Percentiles rank a stretch among this genome's conserved stretches.
Evolutionary conservation across 192 early-diverging fungal genomes (phyloP).

Genomic region (Backusella tuberculispora): DNA sequence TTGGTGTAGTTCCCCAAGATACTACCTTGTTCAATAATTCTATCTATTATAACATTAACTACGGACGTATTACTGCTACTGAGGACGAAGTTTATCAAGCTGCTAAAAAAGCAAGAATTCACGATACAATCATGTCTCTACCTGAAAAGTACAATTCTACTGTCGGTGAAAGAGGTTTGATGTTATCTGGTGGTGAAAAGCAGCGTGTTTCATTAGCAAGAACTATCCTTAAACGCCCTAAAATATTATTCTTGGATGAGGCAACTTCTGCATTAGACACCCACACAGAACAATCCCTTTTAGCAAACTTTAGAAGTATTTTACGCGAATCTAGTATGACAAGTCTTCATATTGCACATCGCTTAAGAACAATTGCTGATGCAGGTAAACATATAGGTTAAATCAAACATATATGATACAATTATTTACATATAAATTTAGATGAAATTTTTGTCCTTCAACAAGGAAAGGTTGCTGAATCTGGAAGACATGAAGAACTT

Average conservation of each 20-base stretch:
- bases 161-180: constrained; percentile 74
- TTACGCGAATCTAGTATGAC: constrained; percentile 75
- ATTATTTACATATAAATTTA: constrained; percentile 20
- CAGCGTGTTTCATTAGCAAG: constrained; percentile 83
- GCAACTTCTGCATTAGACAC: constrained; percentile 89
- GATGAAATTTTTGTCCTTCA: constrained; percentile 93
- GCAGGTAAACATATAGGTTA: constrained; percentile 52
- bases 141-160: constrained; percentile 67
- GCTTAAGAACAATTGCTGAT: constrained; percentile 87
- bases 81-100: constrained; percentile 64
- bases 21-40: constrained; percentile 94
- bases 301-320: constrained; percentile 87
- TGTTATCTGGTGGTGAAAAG: constrained; percentile 70
- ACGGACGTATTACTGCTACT: constrained; percentile 75
- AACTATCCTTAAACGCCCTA: constrained; percentile 91
- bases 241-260: constrained; percentile 90
- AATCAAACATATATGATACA: not conserved
- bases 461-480: constrained; percentile 83
- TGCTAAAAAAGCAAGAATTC: constrained; percentile 62
- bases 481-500: constrained; percentile 84
- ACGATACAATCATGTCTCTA: constrained; percentile 58
- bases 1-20: constrained; percentile 94
- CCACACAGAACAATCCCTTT: constrained; percentile 82
- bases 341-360: constrained; percentile 94
- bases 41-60: constrained; percentile 91